A percentile compares a stretch with the other conserved stretches of the same genome.
Conservation (phyloP, 176 grass and related monocot species). For the Musa itinerans region DNA sequence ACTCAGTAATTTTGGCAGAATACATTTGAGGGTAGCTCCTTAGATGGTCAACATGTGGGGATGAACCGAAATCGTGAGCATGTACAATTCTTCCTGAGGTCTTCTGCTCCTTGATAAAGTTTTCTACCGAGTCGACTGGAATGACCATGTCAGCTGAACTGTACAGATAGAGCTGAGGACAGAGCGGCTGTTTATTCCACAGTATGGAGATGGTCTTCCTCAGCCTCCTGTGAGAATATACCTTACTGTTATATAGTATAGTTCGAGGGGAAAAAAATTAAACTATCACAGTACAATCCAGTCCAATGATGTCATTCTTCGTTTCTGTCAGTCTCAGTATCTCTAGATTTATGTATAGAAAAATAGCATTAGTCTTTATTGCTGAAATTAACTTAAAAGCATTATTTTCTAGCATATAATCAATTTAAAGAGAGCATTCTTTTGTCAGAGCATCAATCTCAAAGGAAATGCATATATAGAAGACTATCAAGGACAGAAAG, state of each 20-base stretch:
- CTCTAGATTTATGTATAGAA: too few species aligned
- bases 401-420: not conserved
- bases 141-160: constrained; percentile 74
- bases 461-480: not conserved
- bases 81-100: constrained; percentile 41
- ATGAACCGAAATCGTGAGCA: constrained; percentile 67
- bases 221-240: constrained; percentile 50
- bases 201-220: constrained; percentile 50
- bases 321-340: not conserved
- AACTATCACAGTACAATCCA: not conserved
- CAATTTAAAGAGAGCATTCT: not conserved
- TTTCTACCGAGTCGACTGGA: constrained; percentile 48
- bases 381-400: too few species aligned
- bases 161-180: constrained; percentile 94
- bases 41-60: constrained; percentile 89
- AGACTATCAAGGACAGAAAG: not conserved
- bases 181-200: constrained; percentile 52
- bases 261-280: not conserved
- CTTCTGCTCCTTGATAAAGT: constrained; percentile 67
- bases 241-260: not conserved
- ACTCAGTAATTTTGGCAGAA: constrained; percentile 67
- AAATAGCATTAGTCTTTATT: too few species aligned
- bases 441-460: not conserved
- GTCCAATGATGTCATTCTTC: not conserved
- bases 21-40: constrained; percentile 79